Evolutionary conservation across 176 grass and related monocot genomes (phyloP).

Genomic region (Aegilops umbellulata): DNA sequence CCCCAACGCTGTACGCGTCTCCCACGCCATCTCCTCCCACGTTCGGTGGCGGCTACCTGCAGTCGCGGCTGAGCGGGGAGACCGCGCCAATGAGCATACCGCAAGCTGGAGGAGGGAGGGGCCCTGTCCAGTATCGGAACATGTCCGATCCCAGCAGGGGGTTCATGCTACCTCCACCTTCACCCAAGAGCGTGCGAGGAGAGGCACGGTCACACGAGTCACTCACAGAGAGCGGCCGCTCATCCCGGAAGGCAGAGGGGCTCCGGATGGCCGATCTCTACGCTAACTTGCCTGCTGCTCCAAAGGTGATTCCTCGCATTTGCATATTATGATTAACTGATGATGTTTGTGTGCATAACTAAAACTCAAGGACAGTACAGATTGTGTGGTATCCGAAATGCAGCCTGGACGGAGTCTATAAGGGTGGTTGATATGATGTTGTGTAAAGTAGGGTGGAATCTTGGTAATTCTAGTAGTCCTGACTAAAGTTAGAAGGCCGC

Average conservation of each 20-base stretch:
- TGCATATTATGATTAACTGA: not conserved
- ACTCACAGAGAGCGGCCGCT: conserved; percentile 51
- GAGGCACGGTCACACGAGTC: conserved; percentile 51
- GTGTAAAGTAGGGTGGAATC: not conserved
- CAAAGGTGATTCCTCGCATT: conserved; percentile 57
- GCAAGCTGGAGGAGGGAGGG: conserved; percentile 34
- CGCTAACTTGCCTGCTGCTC: conserved; percentile 59
- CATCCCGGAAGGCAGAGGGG: conserved; percentile 46
- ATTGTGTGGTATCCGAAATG: too few species aligned
- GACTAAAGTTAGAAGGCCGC: not conserved
- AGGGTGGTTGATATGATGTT: not conserved
- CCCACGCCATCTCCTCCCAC: conserved; percentile 80
- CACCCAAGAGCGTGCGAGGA: conserved; percentile 45
- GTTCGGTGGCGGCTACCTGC: conserved; percentile 55
- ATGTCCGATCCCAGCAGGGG: conserved; percentile 70
- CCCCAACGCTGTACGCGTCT: conserved; percentile 51
- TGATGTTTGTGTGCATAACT: not conserved
- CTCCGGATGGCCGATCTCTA: conserved; percentile 56
- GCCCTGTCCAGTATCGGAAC: conserved; percentile 40
- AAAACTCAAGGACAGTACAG: not conserved
- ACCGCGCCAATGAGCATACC: conserved; percentile 83
- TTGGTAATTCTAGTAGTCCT: not conserved
- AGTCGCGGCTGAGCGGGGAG: conserved; percentile 55
- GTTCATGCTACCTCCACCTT: conserved; percentile 76
- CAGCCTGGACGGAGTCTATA: not conserved